A percentile compares a stretch with the other conserved stretches of the same genome.
phyloP scores from a whole-genome alignment of 2,329 filamentous ascomycete species.

The Aspergillus fumigatiaffinis region DNA sequence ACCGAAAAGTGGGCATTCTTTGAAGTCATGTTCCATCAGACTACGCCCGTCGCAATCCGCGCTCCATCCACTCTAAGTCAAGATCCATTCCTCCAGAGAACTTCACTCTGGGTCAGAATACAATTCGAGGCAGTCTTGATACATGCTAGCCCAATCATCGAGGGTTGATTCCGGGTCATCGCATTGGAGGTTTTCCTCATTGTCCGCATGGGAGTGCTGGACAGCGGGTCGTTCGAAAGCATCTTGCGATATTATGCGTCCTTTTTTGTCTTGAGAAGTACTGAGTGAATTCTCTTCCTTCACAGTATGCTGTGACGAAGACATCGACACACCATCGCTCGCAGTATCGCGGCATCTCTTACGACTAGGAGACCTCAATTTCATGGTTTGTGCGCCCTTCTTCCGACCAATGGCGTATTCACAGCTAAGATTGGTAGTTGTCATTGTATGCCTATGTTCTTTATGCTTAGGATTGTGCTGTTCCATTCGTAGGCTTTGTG shows the following conservation, averaged over 20 bases:
- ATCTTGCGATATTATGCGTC: not conserved
- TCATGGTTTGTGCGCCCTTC: constrained; percentile 10
- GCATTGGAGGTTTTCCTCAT: constrained; percentile 6
- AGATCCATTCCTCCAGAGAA: constrained; percentile 3
- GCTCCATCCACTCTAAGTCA: no score
- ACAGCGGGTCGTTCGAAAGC: not conserved
- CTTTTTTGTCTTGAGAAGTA: not conserved
- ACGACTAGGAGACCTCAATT: constrained; percentile 5
- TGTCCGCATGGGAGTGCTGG: constrained; percentile 1
- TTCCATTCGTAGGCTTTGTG: constrained; percentile 9
- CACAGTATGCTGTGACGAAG: not conserved
- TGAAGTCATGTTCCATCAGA: not conserved
- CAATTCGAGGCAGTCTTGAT: constrained; percentile 24
- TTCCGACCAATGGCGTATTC: constrained; percentile 8
- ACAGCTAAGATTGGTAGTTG: constrained; percentile 3
- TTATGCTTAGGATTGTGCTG: constrained; percentile 10
- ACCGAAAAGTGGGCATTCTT: not conserved
- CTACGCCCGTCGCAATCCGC: no score
- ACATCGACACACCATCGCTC: not conserved
- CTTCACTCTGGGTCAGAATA: constrained; percentile 19
- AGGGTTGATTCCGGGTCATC: constrained; percentile 14
- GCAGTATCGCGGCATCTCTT: constrained; percentile 1
- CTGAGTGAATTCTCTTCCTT: not conserved
- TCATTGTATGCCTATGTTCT: constrained; percentile 5
- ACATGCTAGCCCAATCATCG: constrained; percentile 20